Base-by-base conservation (phyloP, 164 flowering plant species). In the Litsea cubeba region DNA sequence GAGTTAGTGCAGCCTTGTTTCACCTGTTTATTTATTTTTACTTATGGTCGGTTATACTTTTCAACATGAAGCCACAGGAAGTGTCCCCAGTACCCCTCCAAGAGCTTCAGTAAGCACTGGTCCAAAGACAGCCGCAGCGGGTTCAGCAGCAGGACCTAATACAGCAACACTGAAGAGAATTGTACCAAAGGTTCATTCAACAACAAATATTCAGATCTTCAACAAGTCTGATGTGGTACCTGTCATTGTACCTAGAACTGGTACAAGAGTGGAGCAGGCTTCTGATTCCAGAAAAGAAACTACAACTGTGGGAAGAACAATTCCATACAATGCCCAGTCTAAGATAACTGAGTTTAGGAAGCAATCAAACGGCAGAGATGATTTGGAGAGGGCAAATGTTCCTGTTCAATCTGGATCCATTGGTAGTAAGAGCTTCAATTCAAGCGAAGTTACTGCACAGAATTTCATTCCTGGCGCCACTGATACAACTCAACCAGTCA, bases 61-160 rank as follows among this genome's bases (percentile, higher is more conserved):
- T 84, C 76, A 32, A 64, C 15, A 64, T 87, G 81, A 81, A 93
- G 94, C 91, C 75, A 50, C 89, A 78, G 92, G 85, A 80, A 87
- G 71, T 86, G 77, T 79, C 77, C 93, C 98, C 70, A 80, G 88
- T 79, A 92, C 98, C 74, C 97, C 98, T 76, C 98, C 93, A 77
- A 87, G 90, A 82, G 81, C 82, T 66, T 81, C 74, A 71, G 26
- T 81, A 22, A 86, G 73, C 71, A 74, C 81, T 70, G 86, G 81
- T 72, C 75, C 85, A 60, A 92, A 83, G 81, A 76, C 82, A 6
- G 76, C 72, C 79, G 32, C 78, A 23, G 67, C 75, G 62, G 79
- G 75, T 80, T 79, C 91, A 74, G 65, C 72, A 4, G 63, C 86
- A 64, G 81, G 79, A 72, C 78, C 88, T 58, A 83, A 67, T 82